Conservation (phyloP, 2,329 filamentous ascomycete genomes). For the Fusarium tricinctum region DNA sequence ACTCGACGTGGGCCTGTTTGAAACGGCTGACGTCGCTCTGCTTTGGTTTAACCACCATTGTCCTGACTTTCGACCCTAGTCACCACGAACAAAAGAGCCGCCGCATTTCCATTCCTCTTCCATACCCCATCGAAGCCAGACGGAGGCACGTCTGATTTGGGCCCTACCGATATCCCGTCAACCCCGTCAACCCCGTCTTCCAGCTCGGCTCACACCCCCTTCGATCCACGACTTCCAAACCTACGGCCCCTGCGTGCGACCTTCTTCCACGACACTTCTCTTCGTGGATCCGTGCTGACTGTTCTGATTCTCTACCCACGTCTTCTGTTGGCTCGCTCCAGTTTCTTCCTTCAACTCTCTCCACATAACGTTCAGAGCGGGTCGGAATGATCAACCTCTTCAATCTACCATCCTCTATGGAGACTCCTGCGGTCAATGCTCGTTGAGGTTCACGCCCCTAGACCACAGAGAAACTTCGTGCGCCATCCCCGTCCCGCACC, state of each 20-base stretch:
- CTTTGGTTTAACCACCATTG: slow-evolving; percentile 26
- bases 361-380: slow-evolving; percentile 52
- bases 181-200: slow-evolving; percentile 33
- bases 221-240: slow-evolving; percentile 42
- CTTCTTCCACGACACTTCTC: slow-evolving; percentile 44
- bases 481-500: slow-evolving; percentile 41
- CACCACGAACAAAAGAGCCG: slow-evolving; percentile 50
- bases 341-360: slow-evolving; percentile 46
- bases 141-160: slow-evolving; percentile 36
- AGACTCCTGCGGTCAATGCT: slow-evolving; percentile 51
- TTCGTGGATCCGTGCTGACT: slow-evolving; percentile 48
- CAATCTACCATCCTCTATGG: slow-evolving; percentile 52
- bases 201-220: slow-evolving; percentile 47
- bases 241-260: slow-evolving; percentile 43
- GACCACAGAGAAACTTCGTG: slow-evolving; percentile 41
- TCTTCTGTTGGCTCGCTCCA: slow-evolving; percentile 47
- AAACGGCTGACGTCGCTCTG: slow-evolving; percentile 45
- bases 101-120: slow-evolving; percentile 49
- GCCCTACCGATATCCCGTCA: slow-evolving; percentile 35
- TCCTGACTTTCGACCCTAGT: slow-evolving; percentile 48
- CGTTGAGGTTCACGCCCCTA: slow-evolving; percentile 49
- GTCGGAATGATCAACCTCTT: slow-evolving; percentile 56
- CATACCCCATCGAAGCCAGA: slow-evolving; percentile 46
- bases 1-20: slow-evolving; percentile 42
- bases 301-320: slow-evolving; percentile 39